These are phyloP conservation scores for Didymella keratinophila DNA, from an alignment of 2,329 filamentous ascomycete genomes.

Conservation along the genomic window DNA sequence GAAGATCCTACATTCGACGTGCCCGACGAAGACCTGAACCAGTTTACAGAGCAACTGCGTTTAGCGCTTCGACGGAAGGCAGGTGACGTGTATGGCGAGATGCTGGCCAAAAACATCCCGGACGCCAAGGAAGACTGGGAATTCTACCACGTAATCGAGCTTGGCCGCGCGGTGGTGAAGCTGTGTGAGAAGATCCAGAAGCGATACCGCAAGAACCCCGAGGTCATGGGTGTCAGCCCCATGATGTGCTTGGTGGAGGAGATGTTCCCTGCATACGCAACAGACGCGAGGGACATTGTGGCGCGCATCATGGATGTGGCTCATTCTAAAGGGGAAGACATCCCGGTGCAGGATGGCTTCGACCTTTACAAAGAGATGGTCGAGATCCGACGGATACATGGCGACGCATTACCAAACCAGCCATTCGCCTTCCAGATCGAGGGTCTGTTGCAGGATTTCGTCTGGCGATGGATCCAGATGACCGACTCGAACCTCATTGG, in stretches of 20 bases:
- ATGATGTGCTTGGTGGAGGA: slow-evolving; percentile 79
- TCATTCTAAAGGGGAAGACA: slow-evolving; percentile 73
- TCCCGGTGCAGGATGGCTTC: slow-evolving; percentile 91
- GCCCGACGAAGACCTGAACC: slow-evolving; percentile 71
- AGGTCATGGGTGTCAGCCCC: slow-evolving; percentile 79
- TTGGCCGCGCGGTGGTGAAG: slow-evolving; percentile 85
- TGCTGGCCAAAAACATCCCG: slow-evolving; percentile 82
- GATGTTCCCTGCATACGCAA: slow-evolving; percentile 87
- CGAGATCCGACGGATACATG: slow-evolving; percentile 82
- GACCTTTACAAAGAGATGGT: slow-evolving; percentile 90
- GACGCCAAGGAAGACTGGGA: slow-evolving; percentile 85
- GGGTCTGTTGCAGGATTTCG: slow-evolving; percentile 84
- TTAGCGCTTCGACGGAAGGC: slow-evolving; percentile 78
- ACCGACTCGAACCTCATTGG: slow-evolving; percentile 81
- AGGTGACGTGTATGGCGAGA: slow-evolving; percentile 77
- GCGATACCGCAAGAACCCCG: slow-evolving; percentile 85
- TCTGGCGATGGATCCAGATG: slow-evolving; percentile 91
- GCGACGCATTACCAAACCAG: slow-evolving; percentile 71
- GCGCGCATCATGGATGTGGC: slow-evolving; percentile 79
- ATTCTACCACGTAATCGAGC: slow-evolving; percentile 86
- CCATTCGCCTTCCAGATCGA: slow-evolving; percentile 90
- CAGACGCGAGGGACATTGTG: slow-evolving; percentile 86
- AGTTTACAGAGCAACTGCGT: slow-evolving; percentile 76
- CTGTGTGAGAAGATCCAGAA: slow-evolving; percentile 90
- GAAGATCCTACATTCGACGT: slow-evolving; percentile 78